Percentiles rank a stretch among this genome's conserved stretches.
These are phyloP conservation scores for Lactarius indigo DNA, from an alignment of 768 basidiomycete genomes.

Conservation along the genomic window DNA sequence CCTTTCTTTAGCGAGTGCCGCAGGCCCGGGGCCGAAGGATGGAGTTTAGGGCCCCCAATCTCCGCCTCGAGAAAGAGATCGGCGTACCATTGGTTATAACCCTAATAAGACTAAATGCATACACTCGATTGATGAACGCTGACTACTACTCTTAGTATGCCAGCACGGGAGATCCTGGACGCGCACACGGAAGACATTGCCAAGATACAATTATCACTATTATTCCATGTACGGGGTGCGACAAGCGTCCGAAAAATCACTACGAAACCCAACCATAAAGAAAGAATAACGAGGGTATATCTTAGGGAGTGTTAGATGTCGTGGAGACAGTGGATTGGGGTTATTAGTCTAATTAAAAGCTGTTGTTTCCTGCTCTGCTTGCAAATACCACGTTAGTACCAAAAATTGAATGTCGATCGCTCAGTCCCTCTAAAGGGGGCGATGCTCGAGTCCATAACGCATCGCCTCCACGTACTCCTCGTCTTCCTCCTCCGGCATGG, in stretches of 20 bases:
- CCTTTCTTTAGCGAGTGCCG: no score
- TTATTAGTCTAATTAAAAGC: background rate
- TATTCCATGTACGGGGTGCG: background rate
- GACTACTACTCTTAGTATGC: no score
- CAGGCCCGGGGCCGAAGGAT: background rate
- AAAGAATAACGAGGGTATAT: background rate
- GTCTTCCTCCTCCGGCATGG: background rate
- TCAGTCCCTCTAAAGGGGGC: slow-evolving; percentile 19
- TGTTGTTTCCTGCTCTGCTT: background rate
- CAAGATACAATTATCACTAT: no score
- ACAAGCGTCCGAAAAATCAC: background rate
- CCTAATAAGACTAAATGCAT: no score
- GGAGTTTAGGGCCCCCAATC: background rate
- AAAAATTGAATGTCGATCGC: no score
- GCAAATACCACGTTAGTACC: background rate
- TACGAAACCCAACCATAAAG: background rate
- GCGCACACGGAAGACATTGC: no score
- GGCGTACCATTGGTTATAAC: background rate
- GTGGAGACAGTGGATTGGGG: background rate
- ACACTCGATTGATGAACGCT: no score
- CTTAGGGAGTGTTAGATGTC: background rate
- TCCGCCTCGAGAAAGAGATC: background rate
- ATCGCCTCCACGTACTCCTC: slow-evolving; percentile 15
- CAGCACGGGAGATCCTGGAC: no score
- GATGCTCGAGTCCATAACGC: slow-evolving; percentile 29